These are phyloP conservation scores for Tulasnella sp. DNA, from an alignment of 768 basidiomycete species.

Conservation along the genomic window DNA sequence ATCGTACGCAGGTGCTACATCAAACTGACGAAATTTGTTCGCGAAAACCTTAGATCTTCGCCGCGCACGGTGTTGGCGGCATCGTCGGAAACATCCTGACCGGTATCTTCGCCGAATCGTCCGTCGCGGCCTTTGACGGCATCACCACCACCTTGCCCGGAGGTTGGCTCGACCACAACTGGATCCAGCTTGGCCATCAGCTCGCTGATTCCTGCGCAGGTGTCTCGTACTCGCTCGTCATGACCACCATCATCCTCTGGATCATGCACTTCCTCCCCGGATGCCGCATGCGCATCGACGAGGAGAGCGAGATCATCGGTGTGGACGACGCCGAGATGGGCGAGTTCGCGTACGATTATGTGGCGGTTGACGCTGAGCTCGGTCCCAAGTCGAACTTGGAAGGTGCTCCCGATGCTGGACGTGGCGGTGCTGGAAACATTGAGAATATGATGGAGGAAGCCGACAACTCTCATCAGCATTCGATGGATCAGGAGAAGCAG, in stretches of 20 bases:
- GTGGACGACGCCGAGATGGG: constrained; percentile 87
- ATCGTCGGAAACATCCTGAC: constrained; percentile 75
- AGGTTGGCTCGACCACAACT: constrained; percentile 81
- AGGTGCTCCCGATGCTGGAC: constrained; percentile 3
- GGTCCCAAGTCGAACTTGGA: constrained; percentile 20
- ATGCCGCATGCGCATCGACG: constrained; percentile 48
- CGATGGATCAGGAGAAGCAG: constrained; percentile 7
- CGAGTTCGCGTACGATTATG: constrained; percentile 82
- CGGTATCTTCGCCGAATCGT: constrained; percentile 68
- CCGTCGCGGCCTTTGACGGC: constrained; percentile 74
- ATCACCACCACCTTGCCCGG: constrained; percentile 41
- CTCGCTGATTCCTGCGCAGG: constrained; percentile 62
- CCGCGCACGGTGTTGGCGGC: constrained; percentile 70
- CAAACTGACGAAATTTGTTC: constrained; percentile 12
- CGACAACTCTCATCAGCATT: not conserved
- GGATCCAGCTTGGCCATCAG: constrained; percentile 73
- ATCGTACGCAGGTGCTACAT: constrained; percentile 18
- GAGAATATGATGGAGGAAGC: not conserved
- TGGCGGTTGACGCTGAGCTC: constrained; percentile 53
- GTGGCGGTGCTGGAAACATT: constrained; percentile 11
- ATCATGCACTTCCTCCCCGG: constrained; percentile 81
- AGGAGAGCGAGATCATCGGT: constrained; percentile 47
- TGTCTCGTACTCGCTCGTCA: constrained; percentile 57
- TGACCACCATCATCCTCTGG: constrained; percentile 79
- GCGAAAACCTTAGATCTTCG: constrained; percentile 56